phyloP scores from a whole-genome alignment of 139 green algal species.

The Chlamydomonas incerta region DNA sequence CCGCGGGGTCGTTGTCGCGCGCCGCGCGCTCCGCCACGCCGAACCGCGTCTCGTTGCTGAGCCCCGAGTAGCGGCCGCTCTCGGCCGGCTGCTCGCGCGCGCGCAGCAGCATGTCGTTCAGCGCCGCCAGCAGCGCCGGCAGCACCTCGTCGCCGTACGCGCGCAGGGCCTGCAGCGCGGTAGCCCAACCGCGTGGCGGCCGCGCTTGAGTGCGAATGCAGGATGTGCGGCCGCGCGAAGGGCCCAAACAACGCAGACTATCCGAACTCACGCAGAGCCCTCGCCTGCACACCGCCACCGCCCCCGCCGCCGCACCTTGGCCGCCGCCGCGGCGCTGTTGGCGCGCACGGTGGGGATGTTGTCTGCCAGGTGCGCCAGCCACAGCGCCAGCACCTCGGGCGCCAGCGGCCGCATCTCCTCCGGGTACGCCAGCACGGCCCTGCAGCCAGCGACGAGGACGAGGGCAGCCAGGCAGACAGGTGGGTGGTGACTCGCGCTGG shows the following conservation, averaged over 20 bases:
- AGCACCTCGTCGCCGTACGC: slow-evolving; percentile 32
- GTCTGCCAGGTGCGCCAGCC: slow-evolving; percentile 89
- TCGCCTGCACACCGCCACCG: background rate
- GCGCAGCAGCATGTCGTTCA: slow-evolving; percentile 66
- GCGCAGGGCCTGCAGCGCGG: slow-evolving; percentile 1
- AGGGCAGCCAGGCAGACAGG: too few relatives aligned
- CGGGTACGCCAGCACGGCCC: slow-evolving; percentile 74
- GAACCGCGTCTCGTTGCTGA: slow-evolving; percentile 79
- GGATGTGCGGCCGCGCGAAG: too few relatives aligned
- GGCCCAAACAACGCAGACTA: too few relatives aligned
- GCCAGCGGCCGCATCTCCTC: slow-evolving; percentile 61
- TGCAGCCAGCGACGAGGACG: slow-evolving; percentile 1
- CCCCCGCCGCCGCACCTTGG: slow-evolving; percentile 48
- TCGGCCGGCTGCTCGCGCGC: slow-evolving; percentile 77
- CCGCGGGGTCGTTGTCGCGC: background rate
- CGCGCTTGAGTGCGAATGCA: background rate
- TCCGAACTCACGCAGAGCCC: too few relatives aligned
- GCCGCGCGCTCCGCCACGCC: slow-evolving; percentile 22
- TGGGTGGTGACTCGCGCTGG: too few relatives aligned
- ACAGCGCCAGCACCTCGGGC: slow-evolving; percentile 79
- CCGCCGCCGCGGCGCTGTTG: slow-evolving; percentile 56
- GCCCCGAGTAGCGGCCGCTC: slow-evolving; percentile 56
- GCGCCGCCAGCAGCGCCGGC: slow-evolving; percentile 17
- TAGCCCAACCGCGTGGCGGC: background rate
- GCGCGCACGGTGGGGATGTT: slow-evolving; percentile 91